Base-by-base conservation (phyloP, 1,139 yeast species). In the Zygosaccharomyces pseudobailii region DNA sequence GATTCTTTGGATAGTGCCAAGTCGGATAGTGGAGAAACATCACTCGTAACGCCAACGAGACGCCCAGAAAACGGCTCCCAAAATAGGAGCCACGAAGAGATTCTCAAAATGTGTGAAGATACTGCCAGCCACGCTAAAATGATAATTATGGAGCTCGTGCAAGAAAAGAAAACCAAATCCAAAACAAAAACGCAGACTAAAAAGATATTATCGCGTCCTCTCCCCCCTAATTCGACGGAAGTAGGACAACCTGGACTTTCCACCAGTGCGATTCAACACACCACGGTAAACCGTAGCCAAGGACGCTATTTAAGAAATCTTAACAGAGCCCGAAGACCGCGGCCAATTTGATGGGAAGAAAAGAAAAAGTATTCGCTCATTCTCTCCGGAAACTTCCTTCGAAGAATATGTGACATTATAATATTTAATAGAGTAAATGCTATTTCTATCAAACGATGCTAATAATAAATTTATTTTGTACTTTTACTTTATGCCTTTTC, bases 91-190 rank as follows among this genome's bases (percentile, higher is more conserved):
- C 58, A 56, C 21, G 40, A 42, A 6, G 53, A 54, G 13, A 49
- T 63, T 22, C 43, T 57, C 20, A 46, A 43, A n/a, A 45, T 63
- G 52, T 63, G 67, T 41, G 67, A 63, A 32, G 50, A 52, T 8
- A 57, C 65, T 13, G 67, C 66, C n/a, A 47, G 42, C 7, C 49
- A 55, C 17, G 65, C 66, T 1, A 61, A 55, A 43, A 47, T 42
- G n/a, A 46, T 59, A 5, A 57, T 63, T 5, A 47, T 54, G 38
- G 53, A 54, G 19, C 46, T 63, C 13, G 55, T 54, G 4, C 41
- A 50, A n/a, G 42, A 46, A 21, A 45, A 45, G 17, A 13, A 13
- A 13, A 13, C 17, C 17, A 13, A 13, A 13, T 13, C 17, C 17
- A n/a, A 30, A 35, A 10, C 22, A 39, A 22, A 34, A 44, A 3